Percentiles rank a stretch among this genome's conserved stretches.
Evolutionary conservation across 2,329 filamentous ascomycete genomes (phyloP).

Genomic region (Colletotrichum graminicola): DNA sequence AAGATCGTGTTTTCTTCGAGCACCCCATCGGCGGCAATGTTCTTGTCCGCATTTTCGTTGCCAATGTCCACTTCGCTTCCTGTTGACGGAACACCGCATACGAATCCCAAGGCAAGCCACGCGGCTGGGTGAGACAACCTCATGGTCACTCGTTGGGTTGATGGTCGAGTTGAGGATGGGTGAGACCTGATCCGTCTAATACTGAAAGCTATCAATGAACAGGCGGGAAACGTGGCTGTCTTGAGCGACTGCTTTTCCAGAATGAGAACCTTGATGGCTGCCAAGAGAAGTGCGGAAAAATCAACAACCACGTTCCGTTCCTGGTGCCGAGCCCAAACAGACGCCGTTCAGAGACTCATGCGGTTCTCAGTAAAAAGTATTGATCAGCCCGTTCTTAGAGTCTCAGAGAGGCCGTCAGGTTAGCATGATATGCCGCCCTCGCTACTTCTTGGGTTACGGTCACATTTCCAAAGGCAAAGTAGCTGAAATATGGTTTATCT

Average conservation of each 20-base stretch:
- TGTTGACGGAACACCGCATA: not conserved
- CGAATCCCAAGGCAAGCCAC: not conserved
- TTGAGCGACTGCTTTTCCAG: not conserved
- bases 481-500: too few relatives aligned
- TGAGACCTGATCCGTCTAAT: not conserved
- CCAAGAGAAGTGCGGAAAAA: slow-evolving; percentile 26
- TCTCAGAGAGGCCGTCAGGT: too few relatives aligned
- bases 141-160: slow-evolving; percentile 4
- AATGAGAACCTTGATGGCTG: slow-evolving; percentile 41
- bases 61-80: not conserved
- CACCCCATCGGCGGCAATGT: not conserved
- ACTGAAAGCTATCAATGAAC: not conserved
- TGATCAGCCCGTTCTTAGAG: too few relatives aligned
- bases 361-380: not conserved
- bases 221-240: not conserved
- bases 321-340: not conserved
- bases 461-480: too few relatives aligned
- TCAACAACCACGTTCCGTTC: not conserved
- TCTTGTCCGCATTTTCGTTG: not conserved
- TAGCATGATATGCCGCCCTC: too few relatives aligned
- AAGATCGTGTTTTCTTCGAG: not conserved
- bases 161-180: not conserved
- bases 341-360: not conserved
- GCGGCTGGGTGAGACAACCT: not conserved
- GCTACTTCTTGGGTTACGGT: too few relatives aligned